Evolutionary conservation across 768 basidiomycete genomes (phyloP), one percentile per base, ranked within the genome.

Genomic region (Tremella mesenterica): DNA sequence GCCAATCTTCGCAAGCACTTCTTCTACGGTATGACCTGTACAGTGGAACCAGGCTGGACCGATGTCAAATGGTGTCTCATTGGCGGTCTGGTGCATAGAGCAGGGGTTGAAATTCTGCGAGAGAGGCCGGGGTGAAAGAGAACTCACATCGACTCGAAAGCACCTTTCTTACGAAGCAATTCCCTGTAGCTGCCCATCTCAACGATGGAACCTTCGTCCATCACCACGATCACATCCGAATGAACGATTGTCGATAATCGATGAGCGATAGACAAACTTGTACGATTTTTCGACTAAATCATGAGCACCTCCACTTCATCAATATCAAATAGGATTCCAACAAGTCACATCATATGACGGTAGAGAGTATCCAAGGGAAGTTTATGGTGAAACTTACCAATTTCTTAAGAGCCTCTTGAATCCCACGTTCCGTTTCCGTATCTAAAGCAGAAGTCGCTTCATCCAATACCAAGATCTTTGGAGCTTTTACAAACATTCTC

Each of bases 381-480:
- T n/a, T n/a, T n/a, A 14, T 13, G 23, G 43, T 6, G 8, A 16
- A 23, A 50, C 55, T 34, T 18, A 64, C 64, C 18, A 91, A 78
- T 59, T 85, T 84, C 57, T 85, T 83, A n/a, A 92, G 76, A 7
- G 88, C 86, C 57, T 83, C 84, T 70, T 91, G 86, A 52, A 93
- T 89, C 62, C 88, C 86, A 53, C 86, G 84, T 71, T 93, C 89
- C 0, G 89, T 91, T 9, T 84, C 83, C 1, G 89, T 91, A 73
- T 95, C 90, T 56, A 95, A 74, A 12, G 89, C 88, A 58, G 62
- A 67, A 7, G 75, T 75, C 5, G 73, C 75, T 61, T 73, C 65
- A 27, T 64, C 61, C n/a, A 61, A 47, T 9, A 88, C 76, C 33
- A 90, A 70, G 51, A 90, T 83, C 2, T 83, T 83, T 18, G 88